Evolutionary conservation across 2,329 filamentous ascomycete species (phyloP), one percentile per base, ranked within the genome.

Genomic region (Emergomyces africanus): DNA sequence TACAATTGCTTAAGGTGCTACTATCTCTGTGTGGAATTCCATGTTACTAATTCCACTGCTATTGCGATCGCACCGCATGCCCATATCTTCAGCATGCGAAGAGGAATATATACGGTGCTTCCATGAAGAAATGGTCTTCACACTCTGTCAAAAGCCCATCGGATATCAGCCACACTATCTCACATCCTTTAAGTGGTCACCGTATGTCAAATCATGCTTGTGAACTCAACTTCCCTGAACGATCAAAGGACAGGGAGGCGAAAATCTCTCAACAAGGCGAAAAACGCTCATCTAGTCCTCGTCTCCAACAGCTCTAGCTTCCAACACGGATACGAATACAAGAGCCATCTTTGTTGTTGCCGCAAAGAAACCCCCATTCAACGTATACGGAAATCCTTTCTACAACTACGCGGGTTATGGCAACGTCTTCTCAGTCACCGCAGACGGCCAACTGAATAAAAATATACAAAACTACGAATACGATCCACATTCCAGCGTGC

Each of bases 91-190:
- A 92, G 86, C 89, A 95, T 74, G 77, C 81, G 62, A 88, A 86
- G 69, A 92, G 90, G 74, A 87, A 88, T 71, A 86, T 95, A 61
- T 95, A 95, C 72, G 90, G 90, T 67, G 86, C 90, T 3, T 88
- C 89, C 61, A 94, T 94, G 89, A 95, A 95, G 79, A 92, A 90
- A 72, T 95, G 89, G 89, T 86, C 86, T 55, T 90, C 87, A 71
- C 92, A 89, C 72, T 78, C 84, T 51, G 87, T 95, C 67, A 82
- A 85, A 66, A 86, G 82, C 65, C 87, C 89, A 2, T 85, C 83
- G 1, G 83, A 89, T 55, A 94, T 95, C 64, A 75, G 83, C 53
- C 89, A 94, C 65, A 81, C 87, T 71, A 79, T 79, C 50, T 89
- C 89, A 15, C 84, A 90, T 72, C 81, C 87, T 2, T 86, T 95